These are phyloP conservation scores for Pestalotiopsis sp. DNA, from an alignment of 2,329 filamentous ascomycete genomes.

Conservation along the genomic window DNA sequence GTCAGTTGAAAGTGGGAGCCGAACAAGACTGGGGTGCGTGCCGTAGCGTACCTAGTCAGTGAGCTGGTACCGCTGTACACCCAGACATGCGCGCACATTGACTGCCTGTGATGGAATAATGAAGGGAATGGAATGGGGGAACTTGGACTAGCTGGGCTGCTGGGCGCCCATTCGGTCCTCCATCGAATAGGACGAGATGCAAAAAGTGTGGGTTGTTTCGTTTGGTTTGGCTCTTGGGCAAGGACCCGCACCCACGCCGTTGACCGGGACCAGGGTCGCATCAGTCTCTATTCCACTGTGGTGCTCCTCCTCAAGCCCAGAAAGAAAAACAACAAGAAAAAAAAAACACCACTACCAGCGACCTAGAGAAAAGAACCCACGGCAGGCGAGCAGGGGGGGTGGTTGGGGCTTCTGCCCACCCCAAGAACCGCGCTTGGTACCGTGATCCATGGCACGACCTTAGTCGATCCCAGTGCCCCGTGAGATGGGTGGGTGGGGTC, in stretches of 20 bases:
- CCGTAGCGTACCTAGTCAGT: too few relatives aligned
- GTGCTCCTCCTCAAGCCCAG: neutral
- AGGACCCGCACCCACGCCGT: constrained; percentile 2
- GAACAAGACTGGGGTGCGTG: neutral
- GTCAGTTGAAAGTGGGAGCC: neutral
- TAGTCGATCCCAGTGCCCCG: neutral
- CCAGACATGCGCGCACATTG: neutral
- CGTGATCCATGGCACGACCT: neutral
- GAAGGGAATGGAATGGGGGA: neutral
- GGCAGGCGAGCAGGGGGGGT: neutral
- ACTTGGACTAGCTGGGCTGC: neutral
- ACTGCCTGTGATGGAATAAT: neutral
- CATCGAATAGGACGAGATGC: constrained; percentile 1
- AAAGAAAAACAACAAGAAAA: neutral
- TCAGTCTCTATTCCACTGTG: neutral
- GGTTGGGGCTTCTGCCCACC: neutral
- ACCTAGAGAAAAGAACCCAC: neutral
- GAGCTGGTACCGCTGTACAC: neutral
- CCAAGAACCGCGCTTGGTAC: neutral
- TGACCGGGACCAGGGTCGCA: constrained; percentile 3
- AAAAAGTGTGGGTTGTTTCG: constrained; percentile 6
- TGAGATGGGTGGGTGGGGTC: neutral
- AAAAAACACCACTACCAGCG: neutral
- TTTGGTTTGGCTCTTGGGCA: constrained; percentile 6
- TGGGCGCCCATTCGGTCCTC: neutral